Evolutionary conservation across 805 yeast genomes (phyloP).

Genomic region (Suhomyces sp.): DNA sequence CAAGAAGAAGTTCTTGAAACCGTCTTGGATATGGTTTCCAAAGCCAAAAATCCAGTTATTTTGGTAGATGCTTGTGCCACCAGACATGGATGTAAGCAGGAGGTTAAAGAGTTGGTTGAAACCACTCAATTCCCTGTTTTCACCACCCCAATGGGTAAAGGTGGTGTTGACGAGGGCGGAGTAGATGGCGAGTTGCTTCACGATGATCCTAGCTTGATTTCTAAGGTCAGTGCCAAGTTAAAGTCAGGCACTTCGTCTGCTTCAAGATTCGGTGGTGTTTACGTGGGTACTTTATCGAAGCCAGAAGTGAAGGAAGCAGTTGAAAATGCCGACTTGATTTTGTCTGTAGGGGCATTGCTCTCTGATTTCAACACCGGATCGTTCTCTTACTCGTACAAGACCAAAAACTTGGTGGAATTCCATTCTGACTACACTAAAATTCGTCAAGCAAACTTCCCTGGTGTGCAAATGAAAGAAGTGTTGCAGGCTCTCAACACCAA

Average conservation of each 20-base stretch:
- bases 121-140: conserved; percentile 76
- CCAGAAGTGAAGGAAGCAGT: conserved; percentile 72
- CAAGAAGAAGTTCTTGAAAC: conserved; percentile 37
- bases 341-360: conserved; percentile 78
- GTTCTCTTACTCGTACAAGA: conserved; percentile 70
- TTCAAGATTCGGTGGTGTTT: conserved; percentile 78
- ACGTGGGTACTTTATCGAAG: conserved; percentile 75
- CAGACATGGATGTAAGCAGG: conserved; percentile 67
- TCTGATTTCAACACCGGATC: conserved; percentile 92
- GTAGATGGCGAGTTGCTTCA: conserved; percentile 24
- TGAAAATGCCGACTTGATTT: conserved; percentile 69
- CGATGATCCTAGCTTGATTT: conserved; percentile 24
- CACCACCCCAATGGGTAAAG: conserved; percentile 90
- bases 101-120: conserved; percentile 59
- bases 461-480: conserved; percentile 63
- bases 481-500: conserved; percentile 31
- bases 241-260: conserved; percentile 32
- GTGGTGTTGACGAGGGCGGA: conserved; percentile 63
- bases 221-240: conserved; percentile 21
- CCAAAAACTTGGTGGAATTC: conserved; percentile 73
- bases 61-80: conserved; percentile 86
- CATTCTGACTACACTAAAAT: conserved; percentile 75
- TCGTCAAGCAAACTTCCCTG: conserved; percentile 66
- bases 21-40: conserved; percentile 49
- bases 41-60: conserved; percentile 68